phyloP scores from a whole-genome alignment of 2,329 filamentous ascomycete species.

The Colletotrichum graminicola region DNA sequence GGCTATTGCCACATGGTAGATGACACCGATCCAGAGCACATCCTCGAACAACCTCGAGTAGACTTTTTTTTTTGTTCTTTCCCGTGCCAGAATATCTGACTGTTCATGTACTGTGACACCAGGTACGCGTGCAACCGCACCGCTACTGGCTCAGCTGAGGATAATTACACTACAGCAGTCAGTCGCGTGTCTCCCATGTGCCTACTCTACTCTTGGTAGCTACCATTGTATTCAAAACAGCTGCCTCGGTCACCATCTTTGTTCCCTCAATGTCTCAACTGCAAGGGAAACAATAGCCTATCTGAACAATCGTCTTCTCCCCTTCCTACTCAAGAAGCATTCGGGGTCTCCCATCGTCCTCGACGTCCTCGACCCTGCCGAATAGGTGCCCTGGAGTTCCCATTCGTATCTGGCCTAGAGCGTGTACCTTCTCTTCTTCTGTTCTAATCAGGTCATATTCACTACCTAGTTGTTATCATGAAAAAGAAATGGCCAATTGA shows the following conservation, averaged over 20 bases:
- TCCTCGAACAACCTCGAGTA: not conserved
- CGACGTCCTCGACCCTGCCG: not conserved
- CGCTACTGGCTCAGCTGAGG: not conserved
- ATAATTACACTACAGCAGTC: not conserved
- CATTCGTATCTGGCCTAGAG: not conserved
- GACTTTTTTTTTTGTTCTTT: too few relatives aligned
- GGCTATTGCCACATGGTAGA: not conserved
- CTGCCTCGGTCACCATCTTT: too few relatives aligned
- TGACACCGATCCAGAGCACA: not conserved
- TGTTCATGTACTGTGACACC: not conserved
- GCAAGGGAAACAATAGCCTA: not conserved
- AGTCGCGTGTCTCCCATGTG: too few relatives aligned
- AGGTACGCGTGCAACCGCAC: not conserved
- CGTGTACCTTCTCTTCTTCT: not conserved
- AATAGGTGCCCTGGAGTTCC: too few relatives aligned
- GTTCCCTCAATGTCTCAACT: not conserved
- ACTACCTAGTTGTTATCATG: too few relatives aligned
- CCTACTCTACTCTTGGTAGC: too few relatives aligned
- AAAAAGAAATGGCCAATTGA: too few relatives aligned
- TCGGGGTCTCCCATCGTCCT: not conserved
- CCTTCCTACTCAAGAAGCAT: not conserved
- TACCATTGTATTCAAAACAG: too few relatives aligned
- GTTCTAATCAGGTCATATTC: too few relatives aligned
- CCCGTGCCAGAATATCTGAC: not conserved
- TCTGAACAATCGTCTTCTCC: too few relatives aligned